Conservation (phyloP, 495 filamentous ascomycete species). For the Aspergillus egyptiacus region DNA sequence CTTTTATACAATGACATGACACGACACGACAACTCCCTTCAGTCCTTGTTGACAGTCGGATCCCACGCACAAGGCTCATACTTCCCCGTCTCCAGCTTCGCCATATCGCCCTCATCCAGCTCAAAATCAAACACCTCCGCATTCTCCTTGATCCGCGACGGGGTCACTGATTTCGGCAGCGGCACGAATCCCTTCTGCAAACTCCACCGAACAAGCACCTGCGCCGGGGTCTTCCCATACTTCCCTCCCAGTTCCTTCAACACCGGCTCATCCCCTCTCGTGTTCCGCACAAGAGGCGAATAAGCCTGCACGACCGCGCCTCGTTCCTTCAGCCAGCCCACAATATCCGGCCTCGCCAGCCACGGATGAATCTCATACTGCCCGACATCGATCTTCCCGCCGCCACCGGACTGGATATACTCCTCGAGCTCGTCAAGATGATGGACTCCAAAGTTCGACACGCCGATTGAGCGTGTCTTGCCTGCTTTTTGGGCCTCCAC, state of each 20-base stretch:
- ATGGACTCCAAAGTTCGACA: conserved; percentile 51
- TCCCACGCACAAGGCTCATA: conserved; percentile 71
- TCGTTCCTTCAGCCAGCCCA: conserved; percentile 63
- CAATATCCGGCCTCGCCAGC: conserved; percentile 70
- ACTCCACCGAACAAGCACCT: conserved; percentile 82
- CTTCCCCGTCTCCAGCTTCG: conserved; percentile 44
- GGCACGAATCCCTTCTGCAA: conserved; percentile 70
- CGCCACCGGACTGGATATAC: conserved; percentile 63
- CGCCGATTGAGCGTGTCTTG: conserved; percentile 48
- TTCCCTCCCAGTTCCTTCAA: conserved; percentile 58
- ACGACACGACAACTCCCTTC: too few species aligned
- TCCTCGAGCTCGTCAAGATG: conserved; percentile 60
- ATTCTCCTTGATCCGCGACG: conserved; percentile 63
- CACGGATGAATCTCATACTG: conserved; percentile 92
- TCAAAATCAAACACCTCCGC: conserved; percentile 75
- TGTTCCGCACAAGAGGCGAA: conserved; percentile 64
- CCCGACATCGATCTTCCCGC: conserved; percentile 71
- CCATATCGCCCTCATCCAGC: conserved; percentile 56
- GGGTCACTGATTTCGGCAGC: conserved; percentile 58
- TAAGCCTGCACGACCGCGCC: conserved; percentile 75
- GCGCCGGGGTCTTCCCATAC: conserved; percentile 65
- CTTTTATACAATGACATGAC: too few species aligned
- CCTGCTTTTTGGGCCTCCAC: conserved; percentile 50
- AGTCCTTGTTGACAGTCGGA: conserved; percentile 40
- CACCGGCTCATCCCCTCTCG: conserved; percentile 58